phyloP scores from a whole-genome alignment of 352 stramenopile genomes.

The Phytopythium boreale region DNA sequence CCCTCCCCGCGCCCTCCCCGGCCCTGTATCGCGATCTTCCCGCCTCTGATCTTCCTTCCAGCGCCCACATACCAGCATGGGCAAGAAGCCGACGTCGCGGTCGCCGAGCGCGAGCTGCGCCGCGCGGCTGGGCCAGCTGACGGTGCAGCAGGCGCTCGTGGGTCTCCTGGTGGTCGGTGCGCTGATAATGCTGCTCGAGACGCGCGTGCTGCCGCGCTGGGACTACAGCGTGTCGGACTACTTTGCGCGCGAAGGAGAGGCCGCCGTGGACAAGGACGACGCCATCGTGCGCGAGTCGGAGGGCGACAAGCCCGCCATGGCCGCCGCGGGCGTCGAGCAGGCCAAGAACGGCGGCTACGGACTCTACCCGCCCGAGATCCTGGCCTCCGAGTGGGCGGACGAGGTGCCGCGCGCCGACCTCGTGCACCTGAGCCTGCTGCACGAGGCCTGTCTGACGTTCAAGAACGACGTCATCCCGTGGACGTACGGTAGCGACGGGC shows the following conservation, averaged over 20 bases:
- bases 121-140: constrained; percentile 15
- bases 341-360: constrained; percentile 29
- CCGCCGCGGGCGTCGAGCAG: not conserved
- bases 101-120: not conserved
- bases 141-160: constrained; percentile 21
- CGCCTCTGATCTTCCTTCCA: not conserved
- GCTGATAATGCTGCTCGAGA: constrained; percentile 20
- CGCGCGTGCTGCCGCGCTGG: constrained; percentile 15
- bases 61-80: not conserved
- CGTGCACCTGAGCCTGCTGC: constrained; percentile 50
- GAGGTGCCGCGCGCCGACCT: constrained; percentile 29
- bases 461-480: constrained; percentile 25
- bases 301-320: not conserved
- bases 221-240: constrained; percentile 10
- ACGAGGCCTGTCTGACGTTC: constrained; percentile 40
- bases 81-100: not conserved
- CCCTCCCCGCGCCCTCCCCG: too few species aligned
- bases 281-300: not conserved
- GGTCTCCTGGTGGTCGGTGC: constrained; percentile 18
- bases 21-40: too few species aligned
- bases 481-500: constrained; percentile 1
- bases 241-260: constrained; percentile 11
- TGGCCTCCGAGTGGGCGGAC: constrained; percentile 29
- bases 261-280: constrained; percentile 1
- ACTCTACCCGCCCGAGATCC: constrained; percentile 42